Evolutionary conservation across 108 stramenopile genomes (phyloP).

Genomic region (Schizochytrium sp.): DNA sequence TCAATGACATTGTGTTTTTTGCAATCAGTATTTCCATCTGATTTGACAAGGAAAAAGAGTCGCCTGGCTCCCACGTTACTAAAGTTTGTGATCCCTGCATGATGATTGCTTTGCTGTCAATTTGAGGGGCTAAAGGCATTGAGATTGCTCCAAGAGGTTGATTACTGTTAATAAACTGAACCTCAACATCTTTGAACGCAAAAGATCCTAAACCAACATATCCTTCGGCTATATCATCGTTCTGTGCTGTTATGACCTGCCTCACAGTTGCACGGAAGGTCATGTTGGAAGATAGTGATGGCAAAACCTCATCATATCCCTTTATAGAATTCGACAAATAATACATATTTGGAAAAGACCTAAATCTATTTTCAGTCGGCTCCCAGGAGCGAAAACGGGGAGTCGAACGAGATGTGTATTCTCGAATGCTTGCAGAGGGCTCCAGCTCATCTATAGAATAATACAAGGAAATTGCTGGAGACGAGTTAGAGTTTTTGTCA

Average conservation of each 20-base stretch:
- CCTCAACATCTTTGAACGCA: neutral
- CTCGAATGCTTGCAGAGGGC: neutral
- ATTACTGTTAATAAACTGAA: neutral
- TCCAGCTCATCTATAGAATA: neutral
- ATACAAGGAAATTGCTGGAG: neutral
- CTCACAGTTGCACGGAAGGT: constrained; percentile 22
- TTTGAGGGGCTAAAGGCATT: neutral
- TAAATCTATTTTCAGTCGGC: neutral
- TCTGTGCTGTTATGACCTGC: neutral
- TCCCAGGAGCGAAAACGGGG: constrained; percentile 43
- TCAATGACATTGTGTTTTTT: neutral
- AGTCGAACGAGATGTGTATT: neutral
- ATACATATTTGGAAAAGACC: constrained; percentile 31
- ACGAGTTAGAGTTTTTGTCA: neutral
- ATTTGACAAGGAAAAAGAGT: neutral
- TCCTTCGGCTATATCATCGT: neutral
- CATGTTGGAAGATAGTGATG: constrained; percentile 32
- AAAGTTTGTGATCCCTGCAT: neutral
- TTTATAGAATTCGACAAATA: neutral
- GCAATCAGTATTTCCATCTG: neutral
- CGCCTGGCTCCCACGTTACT: neutral
- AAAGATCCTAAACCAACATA: neutral
- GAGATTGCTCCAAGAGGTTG: neutral
- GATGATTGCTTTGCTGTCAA: neutral
- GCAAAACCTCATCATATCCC: constrained; percentile 28